phyloP scores from a whole-genome alignment of 192 early-diverging fungal species.

The Blastocladiella britannica region DNA sequence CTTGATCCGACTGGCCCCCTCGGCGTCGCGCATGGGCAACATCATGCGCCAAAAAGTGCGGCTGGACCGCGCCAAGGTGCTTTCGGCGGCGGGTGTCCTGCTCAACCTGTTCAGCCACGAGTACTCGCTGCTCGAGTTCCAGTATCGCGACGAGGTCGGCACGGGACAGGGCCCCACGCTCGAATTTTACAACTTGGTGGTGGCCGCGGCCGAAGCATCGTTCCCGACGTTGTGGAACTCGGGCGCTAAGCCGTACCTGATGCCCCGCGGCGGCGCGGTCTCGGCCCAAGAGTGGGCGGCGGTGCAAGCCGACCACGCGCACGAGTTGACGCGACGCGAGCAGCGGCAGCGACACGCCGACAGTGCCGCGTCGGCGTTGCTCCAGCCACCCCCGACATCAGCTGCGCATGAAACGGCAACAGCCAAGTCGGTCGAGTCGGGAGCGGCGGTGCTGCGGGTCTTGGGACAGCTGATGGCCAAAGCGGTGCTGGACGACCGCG shows the following conservation, averaged over 20 bases:
- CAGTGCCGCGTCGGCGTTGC: constrained; percentile 32
- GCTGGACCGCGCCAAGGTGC: constrained; percentile 47
- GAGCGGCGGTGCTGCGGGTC: constrained; percentile 38
- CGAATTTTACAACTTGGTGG: constrained; percentile 75
- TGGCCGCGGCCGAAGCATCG: constrained; percentile 43
- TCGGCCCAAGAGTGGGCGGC: constrained; percentile 1
- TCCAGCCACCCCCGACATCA: constrained; percentile 5
- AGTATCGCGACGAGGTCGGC: constrained; percentile 84
- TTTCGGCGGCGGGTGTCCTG: constrained; percentile 70
- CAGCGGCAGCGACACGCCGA: too few species aligned
- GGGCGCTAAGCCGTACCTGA: constrained; percentile 6
- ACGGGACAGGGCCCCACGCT: constrained; percentile 76
- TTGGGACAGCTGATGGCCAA: constrained; percentile 77
- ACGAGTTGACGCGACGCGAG: too few species aligned
- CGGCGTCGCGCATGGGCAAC: constrained; percentile 23
- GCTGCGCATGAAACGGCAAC: background rate
- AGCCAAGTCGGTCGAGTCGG: constrained; percentile 1
- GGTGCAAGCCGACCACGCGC: constrained; percentile 15
- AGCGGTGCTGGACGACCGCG: constrained; percentile 62
- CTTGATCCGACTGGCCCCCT: background rate
- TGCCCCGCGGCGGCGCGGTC: background rate
- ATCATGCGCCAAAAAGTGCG: constrained; percentile 77
- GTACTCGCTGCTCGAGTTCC: constrained; percentile 63
- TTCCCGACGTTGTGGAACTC: constrained; percentile 44
- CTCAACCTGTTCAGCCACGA: constrained; percentile 54